Conservation (phyloP, 176 grass and related monocot genomes). For the Triticum aestivum region DNA sequence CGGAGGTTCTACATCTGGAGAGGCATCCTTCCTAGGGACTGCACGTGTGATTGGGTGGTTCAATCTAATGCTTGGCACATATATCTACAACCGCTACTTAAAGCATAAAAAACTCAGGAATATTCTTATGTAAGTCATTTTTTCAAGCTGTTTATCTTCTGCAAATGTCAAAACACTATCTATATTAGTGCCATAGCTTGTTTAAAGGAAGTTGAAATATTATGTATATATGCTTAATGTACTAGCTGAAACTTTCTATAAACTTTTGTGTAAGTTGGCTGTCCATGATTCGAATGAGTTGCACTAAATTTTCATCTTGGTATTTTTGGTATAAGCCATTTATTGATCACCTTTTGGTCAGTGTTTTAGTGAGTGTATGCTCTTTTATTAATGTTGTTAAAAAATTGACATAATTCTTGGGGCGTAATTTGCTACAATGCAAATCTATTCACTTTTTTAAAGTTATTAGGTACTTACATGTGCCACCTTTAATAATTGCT, state of each 20-base stretch:
- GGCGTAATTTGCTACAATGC: background rate
- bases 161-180: background rate
- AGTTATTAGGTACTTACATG: slow-evolving; percentile 11
- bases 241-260: background rate
- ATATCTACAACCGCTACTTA: slow-evolving; percentile 66
- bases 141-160: slow-evolving; percentile 19
- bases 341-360: background rate
- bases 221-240: background rate
- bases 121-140: slow-evolving; percentile 66
- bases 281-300: background rate
- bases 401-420: background rate
- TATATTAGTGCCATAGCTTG: background rate
- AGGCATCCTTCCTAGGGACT: slow-evolving; percentile 77
- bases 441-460: background rate
- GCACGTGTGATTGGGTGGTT: slow-evolving; percentile 69
- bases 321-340: slow-evolving; percentile 8
- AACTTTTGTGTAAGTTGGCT: background rate
- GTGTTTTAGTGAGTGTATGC: background rate
- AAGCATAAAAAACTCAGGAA: slow-evolving; percentile 64
- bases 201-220: slow-evolving; percentile 15
- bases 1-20: slow-evolving; percentile 64
- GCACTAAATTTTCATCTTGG: background rate
- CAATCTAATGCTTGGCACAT: slow-evolving; percentile 74
- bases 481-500: slow-evolving; percentile 26
- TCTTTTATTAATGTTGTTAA: background rate